Evolutionary conservation across 2,329 filamentous ascomycete genomes (phyloP).

Genomic region (Sordariomycetes sp.): DNA sequence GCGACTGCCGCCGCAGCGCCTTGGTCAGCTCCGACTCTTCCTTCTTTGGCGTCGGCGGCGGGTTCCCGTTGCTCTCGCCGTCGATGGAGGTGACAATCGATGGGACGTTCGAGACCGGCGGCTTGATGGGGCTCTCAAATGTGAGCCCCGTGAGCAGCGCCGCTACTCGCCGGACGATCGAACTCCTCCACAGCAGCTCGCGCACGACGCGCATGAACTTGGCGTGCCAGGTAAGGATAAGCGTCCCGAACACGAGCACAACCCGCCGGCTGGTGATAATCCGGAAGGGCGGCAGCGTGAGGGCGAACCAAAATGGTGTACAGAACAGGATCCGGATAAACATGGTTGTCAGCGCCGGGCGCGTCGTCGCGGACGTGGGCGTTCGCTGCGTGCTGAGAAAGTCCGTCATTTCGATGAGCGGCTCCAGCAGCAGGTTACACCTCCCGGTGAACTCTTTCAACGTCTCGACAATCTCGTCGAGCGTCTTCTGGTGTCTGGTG

Average conservation of each 20-base stretch:
- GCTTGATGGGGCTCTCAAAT: conserved; percentile 43
- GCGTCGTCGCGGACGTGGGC: conserved; percentile 81
- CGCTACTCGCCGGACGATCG: conserved; percentile 57
- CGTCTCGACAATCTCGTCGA: conserved; percentile 95
- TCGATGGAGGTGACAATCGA: background rate
- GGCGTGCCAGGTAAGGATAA: conserved; percentile 86
- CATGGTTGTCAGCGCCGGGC: conserved; percentile 78
- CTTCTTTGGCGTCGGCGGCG: conserved; percentile 12
- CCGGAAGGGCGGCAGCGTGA: conserved; percentile 73
- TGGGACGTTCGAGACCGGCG: conserved; percentile 11
- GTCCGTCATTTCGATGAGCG: conserved; percentile 79
- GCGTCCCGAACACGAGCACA: conserved; percentile 73
- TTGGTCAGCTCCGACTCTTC: conserved; percentile 36
- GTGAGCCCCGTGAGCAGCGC: conserved; percentile 70
- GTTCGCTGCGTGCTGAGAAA: conserved; percentile 87
- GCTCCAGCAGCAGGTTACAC: conserved; percentile 86
- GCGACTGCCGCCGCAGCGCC: conserved; percentile 23
- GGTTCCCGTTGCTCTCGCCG: conserved; percentile 9
- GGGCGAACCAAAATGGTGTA: conserved; percentile 74
- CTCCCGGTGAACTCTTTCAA: conserved; percentile 81
- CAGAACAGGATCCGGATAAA: conserved; percentile 83
- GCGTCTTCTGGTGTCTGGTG: conserved; percentile 77
- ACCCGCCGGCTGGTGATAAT: conserved; percentile 82
- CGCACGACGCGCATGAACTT: conserved; percentile 75
- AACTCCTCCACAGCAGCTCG: conserved; percentile 83